Conservation (phyloP, 345 rosid genomes). For the Passiflora organensis region DNA sequence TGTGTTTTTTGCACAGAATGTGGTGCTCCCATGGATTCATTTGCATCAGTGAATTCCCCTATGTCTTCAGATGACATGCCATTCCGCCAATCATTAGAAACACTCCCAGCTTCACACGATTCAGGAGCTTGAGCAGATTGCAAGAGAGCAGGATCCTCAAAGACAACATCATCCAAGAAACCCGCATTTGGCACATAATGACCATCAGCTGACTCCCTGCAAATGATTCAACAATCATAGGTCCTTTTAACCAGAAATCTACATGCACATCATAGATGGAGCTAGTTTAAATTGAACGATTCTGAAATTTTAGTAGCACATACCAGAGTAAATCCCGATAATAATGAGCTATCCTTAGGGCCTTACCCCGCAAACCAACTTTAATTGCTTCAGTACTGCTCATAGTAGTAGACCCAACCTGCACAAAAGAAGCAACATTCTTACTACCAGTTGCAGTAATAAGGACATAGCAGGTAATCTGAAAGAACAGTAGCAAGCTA, state of each 20-base stretch:
- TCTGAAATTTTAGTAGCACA: neutral
- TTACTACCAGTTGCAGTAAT: neutral
- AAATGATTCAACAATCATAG: conserved; percentile 14
- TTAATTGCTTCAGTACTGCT: conserved; percentile 68
- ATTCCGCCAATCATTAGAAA: conserved; percentile 28
- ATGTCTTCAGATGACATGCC: conserved; percentile 26
- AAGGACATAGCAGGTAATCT: neutral
- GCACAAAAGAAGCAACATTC: conserved; percentile 8
- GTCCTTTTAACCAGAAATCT: too few relatives aligned
- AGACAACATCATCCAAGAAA: conserved; percentile 69
- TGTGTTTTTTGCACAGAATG: conserved; percentile 20
- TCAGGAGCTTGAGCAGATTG: conserved; percentile 35
- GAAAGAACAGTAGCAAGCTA: too few relatives aligned
- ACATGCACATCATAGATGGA: conserved; percentile 21
- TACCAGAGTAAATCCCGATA: conserved; percentile 55
- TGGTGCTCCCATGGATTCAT: conserved; percentile 11
- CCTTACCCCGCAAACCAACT: conserved; percentile 93
- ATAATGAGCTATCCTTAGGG: conserved; percentile 72
- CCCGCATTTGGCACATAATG: conserved; percentile 79
- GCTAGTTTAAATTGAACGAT: conserved; percentile 4
- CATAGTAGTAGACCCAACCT: conserved; percentile 93
- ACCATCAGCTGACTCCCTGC: conserved; percentile 80
- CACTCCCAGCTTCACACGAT: conserved; percentile 34
- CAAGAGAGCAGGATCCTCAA: conserved; percentile 61
- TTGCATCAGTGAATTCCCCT: conserved; percentile 22